Evolutionary conservation across 1,284 basidiomycete genomes (phyloP), one percentile per base, ranked within the genome.

Genomic region (Takashimella tepidaria): DNA sequence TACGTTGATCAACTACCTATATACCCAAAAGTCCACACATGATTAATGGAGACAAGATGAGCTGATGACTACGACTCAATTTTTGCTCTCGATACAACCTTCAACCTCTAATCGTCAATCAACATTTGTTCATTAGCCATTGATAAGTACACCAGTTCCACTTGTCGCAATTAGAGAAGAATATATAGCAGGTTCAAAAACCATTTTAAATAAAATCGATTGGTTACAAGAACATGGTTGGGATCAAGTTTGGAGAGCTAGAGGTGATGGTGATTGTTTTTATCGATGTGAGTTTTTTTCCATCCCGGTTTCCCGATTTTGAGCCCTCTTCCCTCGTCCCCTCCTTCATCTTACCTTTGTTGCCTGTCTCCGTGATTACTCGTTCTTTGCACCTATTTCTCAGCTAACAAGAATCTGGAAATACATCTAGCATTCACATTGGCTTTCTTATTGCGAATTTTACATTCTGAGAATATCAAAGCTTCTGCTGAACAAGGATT

Each of bases 231-330:
- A 55, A 56, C 64, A 61, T 67, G 87, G 87, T 1, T 89, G 82
- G 76, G 77, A 77, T 41, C 76, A 77, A 23, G 78, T 91, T 45
- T 79, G 87, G 66, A 77, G 87, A 46, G 82, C 86, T 0, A 79
- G 84, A 75, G 88, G 89, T 71, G 72, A 72, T 72, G 87, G 87
- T 0, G 85, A 89, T 70, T 89, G 87, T 66, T 88, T 88, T 69
- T 89, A 88, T 69, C 77, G 86, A 78, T 84, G 86, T 87, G 55
- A 77, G 74, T 70, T 61, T 31, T 8, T 37, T 37, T n/a, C n/a
- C n/a, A n/a, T n/a, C n/a, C n/a, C n/a, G n/a, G n/a, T n/a, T n/a
- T n/a, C n/a, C n/a, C n/a, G n/a, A n/a, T n/a, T n/a, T n/a, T n/a
- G n/a, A n/a, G n/a, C n/a, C n/a, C n/a, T n/a, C n/a, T n/a, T n/a